Evolutionary conservation across 75 land plant species (phyloP).

Genomic region (Gnetum montanum): DNA sequence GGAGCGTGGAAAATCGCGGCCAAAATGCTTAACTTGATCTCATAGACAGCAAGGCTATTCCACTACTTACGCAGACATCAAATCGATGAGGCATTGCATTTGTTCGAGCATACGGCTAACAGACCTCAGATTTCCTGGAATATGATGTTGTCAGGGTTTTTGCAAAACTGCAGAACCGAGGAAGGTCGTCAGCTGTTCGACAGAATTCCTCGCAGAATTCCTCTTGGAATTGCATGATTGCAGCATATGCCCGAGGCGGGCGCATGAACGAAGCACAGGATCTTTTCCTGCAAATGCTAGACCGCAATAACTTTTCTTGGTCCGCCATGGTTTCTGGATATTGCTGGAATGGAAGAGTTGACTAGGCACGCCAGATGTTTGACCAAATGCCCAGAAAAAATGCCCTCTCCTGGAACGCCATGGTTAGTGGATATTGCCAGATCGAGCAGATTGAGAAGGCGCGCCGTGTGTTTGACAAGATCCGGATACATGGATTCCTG

Average conservation of each 20-base stretch:
- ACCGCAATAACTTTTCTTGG: not conserved
- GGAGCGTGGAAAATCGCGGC: no score
- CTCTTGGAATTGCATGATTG: not conserved
- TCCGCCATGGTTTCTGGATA: not conserved
- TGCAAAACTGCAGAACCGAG: no score
- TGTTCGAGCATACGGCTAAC: no score
- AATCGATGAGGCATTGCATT: no score
- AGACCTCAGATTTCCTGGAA: no score
- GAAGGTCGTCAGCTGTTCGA: not conserved
- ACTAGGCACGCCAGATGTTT: not conserved
- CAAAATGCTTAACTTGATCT: no score
- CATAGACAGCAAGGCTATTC: no score
- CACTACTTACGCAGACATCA: no score
- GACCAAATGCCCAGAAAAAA: not conserved
- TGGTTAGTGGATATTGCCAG: not conserved
- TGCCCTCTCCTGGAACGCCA: not conserved
- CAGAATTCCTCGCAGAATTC: not conserved
- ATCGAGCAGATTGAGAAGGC: constrained; percentile 5
- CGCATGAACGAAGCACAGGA: not conserved
- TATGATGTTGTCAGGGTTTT: no score
- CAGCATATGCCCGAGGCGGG: not conserved
- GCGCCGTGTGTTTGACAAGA: constrained; percentile 10
- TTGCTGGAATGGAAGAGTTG: not conserved
- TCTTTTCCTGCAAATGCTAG: not conserved
- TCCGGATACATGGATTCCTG: constrained; percentile 13